Conservation (phyloP, 345 rosid genomes). For the Syzygium grande region DNA sequence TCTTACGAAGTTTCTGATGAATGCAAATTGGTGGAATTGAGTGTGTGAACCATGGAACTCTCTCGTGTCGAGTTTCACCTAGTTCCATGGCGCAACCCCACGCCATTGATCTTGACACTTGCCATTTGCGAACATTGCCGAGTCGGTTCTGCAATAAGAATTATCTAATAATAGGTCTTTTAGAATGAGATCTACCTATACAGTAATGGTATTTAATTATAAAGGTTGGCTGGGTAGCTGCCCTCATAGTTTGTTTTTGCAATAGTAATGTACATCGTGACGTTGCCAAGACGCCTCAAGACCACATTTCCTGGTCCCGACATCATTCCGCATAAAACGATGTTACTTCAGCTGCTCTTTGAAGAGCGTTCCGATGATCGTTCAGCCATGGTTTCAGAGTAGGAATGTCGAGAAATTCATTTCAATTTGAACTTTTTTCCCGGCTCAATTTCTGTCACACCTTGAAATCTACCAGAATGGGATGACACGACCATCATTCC, state of each 20-base stretch:
- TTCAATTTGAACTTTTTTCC: background rate
- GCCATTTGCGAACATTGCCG: background rate
- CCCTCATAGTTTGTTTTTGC: too few species aligned
- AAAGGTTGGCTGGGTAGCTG: too few species aligned
- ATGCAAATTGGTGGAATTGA: background rate
- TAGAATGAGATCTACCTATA: too few species aligned
- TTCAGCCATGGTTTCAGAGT: background rate
- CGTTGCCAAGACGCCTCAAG: background rate
- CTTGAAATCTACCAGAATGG: too few species aligned
- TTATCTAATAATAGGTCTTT: too few species aligned
- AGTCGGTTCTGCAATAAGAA: background rate
- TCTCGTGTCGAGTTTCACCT: background rate
- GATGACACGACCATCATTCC: too few species aligned
- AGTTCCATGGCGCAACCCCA: too few species aligned
- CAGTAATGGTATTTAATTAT: too few species aligned
- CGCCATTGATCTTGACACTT: background rate
- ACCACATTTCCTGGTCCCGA: too few species aligned
- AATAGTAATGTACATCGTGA: background rate
- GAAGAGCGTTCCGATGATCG: background rate
- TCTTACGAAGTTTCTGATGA: background rate
- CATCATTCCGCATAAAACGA: too few species aligned
- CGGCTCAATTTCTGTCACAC: background rate
- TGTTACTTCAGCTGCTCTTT: background rate
- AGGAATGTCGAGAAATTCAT: background rate
- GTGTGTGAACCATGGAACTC: background rate